phyloP scores from a whole-genome alignment of 2,329 filamentous ascomycete genomes.

The Cladosporium sp. region DNA sequence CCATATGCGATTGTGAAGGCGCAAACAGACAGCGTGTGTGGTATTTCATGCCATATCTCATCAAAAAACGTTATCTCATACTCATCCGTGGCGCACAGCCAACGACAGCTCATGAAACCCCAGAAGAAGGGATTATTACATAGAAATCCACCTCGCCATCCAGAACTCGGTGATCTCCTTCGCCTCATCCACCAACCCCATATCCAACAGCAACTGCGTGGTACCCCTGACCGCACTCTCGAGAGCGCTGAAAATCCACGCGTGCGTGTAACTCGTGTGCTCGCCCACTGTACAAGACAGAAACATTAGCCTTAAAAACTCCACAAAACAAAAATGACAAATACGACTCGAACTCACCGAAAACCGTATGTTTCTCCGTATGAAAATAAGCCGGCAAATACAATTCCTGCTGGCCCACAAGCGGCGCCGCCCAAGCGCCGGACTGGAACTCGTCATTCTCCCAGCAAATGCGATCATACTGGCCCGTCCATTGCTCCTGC shows the following conservation, averaged over 20 bases:
- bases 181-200: conserved; percentile 67
- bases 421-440: conserved; percentile 57
- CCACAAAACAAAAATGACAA: neutral
- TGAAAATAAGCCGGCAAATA: conserved; percentile 71
- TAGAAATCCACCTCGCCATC: conserved; percentile 65
- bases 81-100: no score
- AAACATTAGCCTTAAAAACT: neutral
- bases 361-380: conserved; percentile 65
- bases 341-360: conserved; percentile 34
- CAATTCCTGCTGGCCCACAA: conserved; percentile 62
- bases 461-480: conserved; percentile 64
- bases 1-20: no score
- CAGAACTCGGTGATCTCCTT: conserved; percentile 60
- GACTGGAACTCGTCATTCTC: conserved; percentile 56
- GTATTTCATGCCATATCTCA: no score
- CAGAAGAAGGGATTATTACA: conserved; percentile 34
- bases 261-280: conserved; percentile 68
- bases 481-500: conserved; percentile 59
- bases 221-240: conserved; percentile 64
- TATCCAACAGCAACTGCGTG: conserved; percentile 58
- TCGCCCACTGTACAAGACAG: conserved; percentile 39
- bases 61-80: no score
- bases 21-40: no score
- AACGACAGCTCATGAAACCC: no score
- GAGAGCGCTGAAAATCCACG: conserved; percentile 64